These are phyloP conservation scores for Colletotrichum shisoi DNA, from an alignment of 2,329 filamentous ascomycete genomes.

Conservation along the genomic window DNA sequence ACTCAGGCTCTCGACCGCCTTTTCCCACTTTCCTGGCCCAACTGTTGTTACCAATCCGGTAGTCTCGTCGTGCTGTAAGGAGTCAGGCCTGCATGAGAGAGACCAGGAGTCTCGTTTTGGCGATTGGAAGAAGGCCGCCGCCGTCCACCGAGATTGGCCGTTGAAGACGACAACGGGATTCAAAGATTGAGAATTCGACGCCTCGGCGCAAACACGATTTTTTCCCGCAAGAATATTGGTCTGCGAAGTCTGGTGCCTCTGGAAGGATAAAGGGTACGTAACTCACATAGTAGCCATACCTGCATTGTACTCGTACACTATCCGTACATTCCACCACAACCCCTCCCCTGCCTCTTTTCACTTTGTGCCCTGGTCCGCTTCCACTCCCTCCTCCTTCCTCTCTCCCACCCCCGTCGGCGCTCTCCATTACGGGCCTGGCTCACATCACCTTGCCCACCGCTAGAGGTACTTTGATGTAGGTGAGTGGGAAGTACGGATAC, in stretches of 20 bases:
- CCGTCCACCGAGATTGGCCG: not conserved
- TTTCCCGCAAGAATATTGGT: not conserved
- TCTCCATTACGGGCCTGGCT: conserved; percentile 25
- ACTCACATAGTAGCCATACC: not conserved
- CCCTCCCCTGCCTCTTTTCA: conserved; percentile 11
- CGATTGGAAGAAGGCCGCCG: not conserved
- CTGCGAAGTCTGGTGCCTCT: not conserved
- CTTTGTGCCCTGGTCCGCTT: conserved; percentile 28
- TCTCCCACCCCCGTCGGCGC: conserved; percentile 15
- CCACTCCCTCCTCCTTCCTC: conserved; percentile 2
- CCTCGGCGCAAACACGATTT: not conserved
- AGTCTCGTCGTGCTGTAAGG: conserved; percentile 7
- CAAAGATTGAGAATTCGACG: not conserved
- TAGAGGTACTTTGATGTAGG: conserved; percentile 24
- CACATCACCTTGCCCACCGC: conserved; percentile 19
- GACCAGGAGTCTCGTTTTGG: conserved; percentile 9
- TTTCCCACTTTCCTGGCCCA: not conserved
- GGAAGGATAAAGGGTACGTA: conserved; percentile 12
- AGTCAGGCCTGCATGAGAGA: conserved; percentile 18
- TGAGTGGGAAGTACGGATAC: not conserved
- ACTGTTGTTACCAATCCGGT: not conserved
- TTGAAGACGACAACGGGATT: not conserved
- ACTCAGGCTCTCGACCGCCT: conserved; percentile 11
- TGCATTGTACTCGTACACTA: not conserved
- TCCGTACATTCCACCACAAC: not conserved